Evolutionary conservation across 2,329 filamentous ascomycete species (phyloP).

Genomic region (Sclerotinia subarctica): DNA sequence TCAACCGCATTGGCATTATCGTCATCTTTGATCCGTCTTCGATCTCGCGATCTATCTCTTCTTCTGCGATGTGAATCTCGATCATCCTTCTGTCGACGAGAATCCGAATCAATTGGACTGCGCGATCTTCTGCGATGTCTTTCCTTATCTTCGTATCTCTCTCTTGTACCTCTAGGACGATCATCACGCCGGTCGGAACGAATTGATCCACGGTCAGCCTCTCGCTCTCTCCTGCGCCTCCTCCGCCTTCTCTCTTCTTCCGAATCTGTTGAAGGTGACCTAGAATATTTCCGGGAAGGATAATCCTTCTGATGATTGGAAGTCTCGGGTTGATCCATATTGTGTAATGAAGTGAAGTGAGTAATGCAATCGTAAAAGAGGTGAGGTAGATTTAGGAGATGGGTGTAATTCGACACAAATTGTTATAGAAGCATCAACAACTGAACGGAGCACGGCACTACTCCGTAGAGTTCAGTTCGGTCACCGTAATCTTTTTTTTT

Average conservation of each 20-base stretch:
- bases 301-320: slow-evolving; percentile 25
- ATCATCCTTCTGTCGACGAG: slow-evolving; percentile 29
- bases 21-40: slow-evolving; percentile 27
- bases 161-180: slow-evolving; percentile 20
- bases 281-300: slow-evolving; percentile 27
- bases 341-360: not conserved
- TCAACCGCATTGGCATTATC: not conserved
- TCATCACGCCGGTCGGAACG: slow-evolving; percentile 17
- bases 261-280: slow-evolving; percentile 33
- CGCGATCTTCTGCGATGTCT: slow-evolving; percentile 35
- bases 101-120: slow-evolving; percentile 30
- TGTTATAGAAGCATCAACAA: not conserved
- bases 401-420: not conserved
- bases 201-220: slow-evolving; percentile 19
- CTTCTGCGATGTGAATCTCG: slow-evolving; percentile 31
- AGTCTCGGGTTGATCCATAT: slow-evolving; percentile 27
- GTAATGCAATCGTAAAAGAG: not conserved
- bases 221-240: slow-evolving; percentile 31
- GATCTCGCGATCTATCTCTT: slow-evolving; percentile 32
- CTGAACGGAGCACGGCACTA: not conserved
- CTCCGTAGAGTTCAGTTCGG: not conserved
- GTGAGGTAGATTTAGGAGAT: not conserved
- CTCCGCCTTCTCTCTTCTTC: slow-evolving; percentile 34
- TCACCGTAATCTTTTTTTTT: not conserved
- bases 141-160: slow-evolving; percentile 28